Evolutionary conservation across 768 basidiomycete species (phyloP).

Genomic region (Termitomyces sp.): DNA sequence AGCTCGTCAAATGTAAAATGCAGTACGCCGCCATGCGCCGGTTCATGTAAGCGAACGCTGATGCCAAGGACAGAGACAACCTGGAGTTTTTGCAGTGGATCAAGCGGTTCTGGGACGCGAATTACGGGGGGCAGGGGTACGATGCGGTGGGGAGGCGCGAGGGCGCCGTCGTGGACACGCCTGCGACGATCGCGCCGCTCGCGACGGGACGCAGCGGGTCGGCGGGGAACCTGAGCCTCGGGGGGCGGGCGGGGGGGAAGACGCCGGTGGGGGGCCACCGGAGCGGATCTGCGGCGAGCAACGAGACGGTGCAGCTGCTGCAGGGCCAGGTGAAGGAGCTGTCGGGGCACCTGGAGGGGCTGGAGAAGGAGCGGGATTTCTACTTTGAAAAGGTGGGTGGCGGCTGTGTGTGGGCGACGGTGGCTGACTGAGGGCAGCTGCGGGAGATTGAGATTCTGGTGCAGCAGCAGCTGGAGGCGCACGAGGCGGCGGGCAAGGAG

Average conservation of each 20-base stretch:
- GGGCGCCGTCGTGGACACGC: slow-evolving; percentile 70
- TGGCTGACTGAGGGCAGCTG: slow-evolving; percentile 45
- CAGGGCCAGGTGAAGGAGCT: slow-evolving; percentile 81
- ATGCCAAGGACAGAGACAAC: slow-evolving; percentile 63
- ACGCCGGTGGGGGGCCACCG: slow-evolving; percentile 72
- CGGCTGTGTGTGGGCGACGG: too few relatives aligned
- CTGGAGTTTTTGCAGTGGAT: slow-evolving; percentile 98
- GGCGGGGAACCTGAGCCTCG: neutral
- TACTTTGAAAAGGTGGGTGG: slow-evolving; percentile 92
- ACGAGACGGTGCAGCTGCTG: slow-evolving; percentile 61
- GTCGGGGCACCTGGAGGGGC: slow-evolving; percentile 73
- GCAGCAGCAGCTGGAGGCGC: slow-evolving; percentile 67
- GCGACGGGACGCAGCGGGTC: slow-evolving; percentile 28
- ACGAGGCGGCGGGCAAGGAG: slow-evolving; percentile 51
- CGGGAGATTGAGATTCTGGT: slow-evolving; percentile 95
- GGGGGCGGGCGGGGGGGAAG: slow-evolving; percentile 53
- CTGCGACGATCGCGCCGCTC: slow-evolving; percentile 74
- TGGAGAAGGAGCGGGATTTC: slow-evolving; percentile 98
- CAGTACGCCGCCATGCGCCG: slow-evolving; percentile 58
- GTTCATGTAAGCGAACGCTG: too few relatives aligned
- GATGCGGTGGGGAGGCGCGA: slow-evolving; percentile 79
- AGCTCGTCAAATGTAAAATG: slow-evolving; percentile 97
- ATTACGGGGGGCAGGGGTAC: slow-evolving; percentile 84
- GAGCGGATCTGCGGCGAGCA: slow-evolving; percentile 58
- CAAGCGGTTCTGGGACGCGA: slow-evolving; percentile 92